Conservation (phyloP, 2,329 filamentous ascomycete genomes). For the Plectosphaerella plurivora region DNA sequence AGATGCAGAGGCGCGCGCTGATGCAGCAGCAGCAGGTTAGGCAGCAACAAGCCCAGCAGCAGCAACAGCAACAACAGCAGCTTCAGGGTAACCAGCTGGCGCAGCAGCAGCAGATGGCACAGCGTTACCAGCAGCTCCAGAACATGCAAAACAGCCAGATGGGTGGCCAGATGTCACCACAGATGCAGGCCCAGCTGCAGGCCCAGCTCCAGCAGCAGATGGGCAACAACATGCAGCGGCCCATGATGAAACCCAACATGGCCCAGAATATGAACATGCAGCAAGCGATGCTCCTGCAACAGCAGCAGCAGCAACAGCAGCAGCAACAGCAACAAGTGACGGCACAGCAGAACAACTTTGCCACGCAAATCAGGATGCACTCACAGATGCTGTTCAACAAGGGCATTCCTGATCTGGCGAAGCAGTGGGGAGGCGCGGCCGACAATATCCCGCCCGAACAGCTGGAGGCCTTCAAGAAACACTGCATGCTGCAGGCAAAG, state of each 20-base stretch:
- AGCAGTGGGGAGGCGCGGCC: conserved; percentile 31
- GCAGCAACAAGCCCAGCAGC: conserved; percentile 28
- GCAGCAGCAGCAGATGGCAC: conserved; percentile 20
- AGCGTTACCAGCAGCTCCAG: conserved; percentile 39
- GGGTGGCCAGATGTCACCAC: conserved; percentile 26
- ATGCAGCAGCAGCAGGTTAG: conserved; percentile 28
- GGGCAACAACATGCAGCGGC: conserved; percentile 32
- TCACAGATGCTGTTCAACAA: conserved; percentile 32
- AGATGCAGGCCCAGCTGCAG: conserved; percentile 30
- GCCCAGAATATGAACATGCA: conserved; percentile 34
- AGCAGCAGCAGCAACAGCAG: conserved; percentile 21
- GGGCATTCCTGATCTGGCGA: conserved; percentile 26
- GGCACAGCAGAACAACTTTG: conserved; percentile 11
- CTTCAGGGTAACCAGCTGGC: conserved; percentile 23
- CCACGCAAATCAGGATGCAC: conserved; percentile 26
- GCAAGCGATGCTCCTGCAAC: conserved; percentile 27
- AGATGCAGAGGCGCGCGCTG: conserved; percentile 16
- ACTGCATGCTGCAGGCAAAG: conserved; percentile 34
- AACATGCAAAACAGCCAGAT: conserved; percentile 30
- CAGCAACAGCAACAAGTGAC: conserved; percentile 33
- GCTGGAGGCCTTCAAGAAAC: conserved; percentile 38
- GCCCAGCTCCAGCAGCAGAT: conserved; percentile 25
- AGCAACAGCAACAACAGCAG: conserved; percentile 24
- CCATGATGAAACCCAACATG: conserved; percentile 34
- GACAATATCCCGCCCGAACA: conserved; percentile 42